These are phyloP conservation scores for Wickerhamomyces strasburgensis DNA, from an alignment of 805 yeast species.

Conservation along the genomic window DNA sequence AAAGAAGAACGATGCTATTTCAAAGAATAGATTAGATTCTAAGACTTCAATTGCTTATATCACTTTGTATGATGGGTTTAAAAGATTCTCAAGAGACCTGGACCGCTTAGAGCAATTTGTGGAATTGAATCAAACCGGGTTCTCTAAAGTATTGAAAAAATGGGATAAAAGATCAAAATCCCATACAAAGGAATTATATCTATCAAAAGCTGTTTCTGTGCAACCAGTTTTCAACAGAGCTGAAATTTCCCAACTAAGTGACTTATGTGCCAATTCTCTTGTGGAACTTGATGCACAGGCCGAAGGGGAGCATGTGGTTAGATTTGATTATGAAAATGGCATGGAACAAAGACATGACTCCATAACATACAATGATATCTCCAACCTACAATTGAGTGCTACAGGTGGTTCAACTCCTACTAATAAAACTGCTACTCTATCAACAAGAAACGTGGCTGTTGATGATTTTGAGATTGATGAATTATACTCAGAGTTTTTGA, in stretches of 20 bases:
- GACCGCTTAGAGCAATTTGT: slow-evolving; percentile 89
- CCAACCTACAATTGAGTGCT: slow-evolving; percentile 17
- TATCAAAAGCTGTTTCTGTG: slow-evolving; percentile 88
- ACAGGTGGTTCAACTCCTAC: background rate
- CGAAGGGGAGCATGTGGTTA: slow-evolving; percentile 40
- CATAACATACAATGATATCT: slow-evolving; percentile 17
- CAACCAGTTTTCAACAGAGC: slow-evolving; percentile 95
- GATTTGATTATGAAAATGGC: slow-evolving; percentile 22
- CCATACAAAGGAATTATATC: slow-evolving; percentile 86
- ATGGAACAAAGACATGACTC: slow-evolving; percentile 11
- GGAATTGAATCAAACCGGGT: slow-evolving; percentile 92
- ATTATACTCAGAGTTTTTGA: slow-evolving; percentile 63
- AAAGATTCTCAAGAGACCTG: slow-evolving; percentile 82
- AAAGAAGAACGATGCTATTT: slow-evolving; percentile 52
- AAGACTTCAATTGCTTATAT: slow-evolving; percentile 73
- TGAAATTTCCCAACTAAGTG: slow-evolving; percentile 80
- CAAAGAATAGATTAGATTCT: slow-evolving; percentile 41
- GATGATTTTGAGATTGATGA: slow-evolving; percentile 57
- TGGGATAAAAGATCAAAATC: slow-evolving; percentile 98
- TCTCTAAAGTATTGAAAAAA: slow-evolving; percentile 89
- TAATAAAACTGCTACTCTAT: slow-evolving; percentile 4
- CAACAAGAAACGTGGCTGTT: slow-evolving; percentile 1
- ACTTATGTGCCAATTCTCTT: slow-evolving; percentile 57
- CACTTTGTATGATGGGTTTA: slow-evolving; percentile 82
- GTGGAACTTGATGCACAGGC: slow-evolving; percentile 71